Evolutionary conservation across 371 early-diverging fungal species (phyloP).

Genomic region (Zychaea mexicana): DNA sequence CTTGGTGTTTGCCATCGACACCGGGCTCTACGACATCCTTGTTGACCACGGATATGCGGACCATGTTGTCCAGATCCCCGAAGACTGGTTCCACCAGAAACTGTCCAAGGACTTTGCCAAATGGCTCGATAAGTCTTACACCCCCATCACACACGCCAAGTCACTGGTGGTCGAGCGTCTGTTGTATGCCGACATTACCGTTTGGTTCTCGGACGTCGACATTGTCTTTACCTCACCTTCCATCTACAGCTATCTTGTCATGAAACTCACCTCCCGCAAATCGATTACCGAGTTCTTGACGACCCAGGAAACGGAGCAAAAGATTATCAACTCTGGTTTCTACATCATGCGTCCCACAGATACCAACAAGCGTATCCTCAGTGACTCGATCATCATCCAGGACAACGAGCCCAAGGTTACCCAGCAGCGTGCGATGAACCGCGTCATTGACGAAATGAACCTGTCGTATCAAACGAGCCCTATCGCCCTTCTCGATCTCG

Average conservation of each 20-base stretch:
- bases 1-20: constrained; percentile 40
- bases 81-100: constrained; percentile 38
- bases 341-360: constrained; percentile 49
- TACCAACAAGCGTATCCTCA: constrained; percentile 45
- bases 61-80: constrained; percentile 37
- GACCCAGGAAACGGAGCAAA: constrained; percentile 46
- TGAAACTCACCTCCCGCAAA: constrained; percentile 32
- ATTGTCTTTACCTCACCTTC: constrained; percentile 45
- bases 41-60: constrained; percentile 22
- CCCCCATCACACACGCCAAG: constrained; percentile 43
- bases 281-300: constrained; percentile 40
- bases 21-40: constrained; percentile 26
- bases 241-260: constrained; percentile 42
- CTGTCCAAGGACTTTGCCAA: constrained; percentile 25
- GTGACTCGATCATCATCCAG: constrained; percentile 43
- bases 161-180: constrained; percentile 40
- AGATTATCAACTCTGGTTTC: constrained; percentile 49
- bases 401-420: constrained; percentile 47
- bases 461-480: constrained; percentile 43
- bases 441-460: constrained; percentile 42
- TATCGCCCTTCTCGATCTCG: constrained; percentile 39
- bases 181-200: constrained; percentile 39
- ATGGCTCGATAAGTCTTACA: constrained; percentile 31
- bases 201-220: constrained; percentile 56
- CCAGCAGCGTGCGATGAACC: constrained; percentile 54